Evolutionary conservation across 371 early-diverging fungal genomes (phyloP), one percentile per base, ranked within the genome.

Genomic region (Basidiobolus heterosporus): DNA sequence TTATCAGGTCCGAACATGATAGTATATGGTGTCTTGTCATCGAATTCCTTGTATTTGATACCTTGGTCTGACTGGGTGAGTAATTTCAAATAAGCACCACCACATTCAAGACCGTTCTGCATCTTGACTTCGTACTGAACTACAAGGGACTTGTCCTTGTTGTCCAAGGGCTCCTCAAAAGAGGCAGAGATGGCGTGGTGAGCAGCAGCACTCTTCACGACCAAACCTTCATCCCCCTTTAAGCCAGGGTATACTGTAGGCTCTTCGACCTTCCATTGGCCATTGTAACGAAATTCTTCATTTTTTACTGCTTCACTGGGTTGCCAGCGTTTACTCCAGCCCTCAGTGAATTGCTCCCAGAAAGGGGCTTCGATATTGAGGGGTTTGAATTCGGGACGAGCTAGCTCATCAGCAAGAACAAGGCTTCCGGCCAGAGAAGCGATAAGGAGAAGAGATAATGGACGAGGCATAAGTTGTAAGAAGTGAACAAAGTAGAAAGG

Each of bases 1-100:
- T 78, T 80, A 67, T 97, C 98, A 41, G 98, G 98, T 44, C 85
- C 87, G 64, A 85, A 85, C 86, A 83, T 95, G 69, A 97, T 82
- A 49, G 90, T 90, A 41, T 63, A 62, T 8, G 67, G 65, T 24
- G 57, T 57, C 20, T 59, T 51, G 35, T 58, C 63, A 45, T 82
- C 72, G 48, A 66, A 66, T 47, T 64, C 61, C 30, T 59, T 60
- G 48, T 58, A 60, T 42, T 61, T 58, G 52, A 66, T 60, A 18
- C 56, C 60, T 24, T 68, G 48, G 75, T 62, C 59, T 0, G 57
- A 54, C 35, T 58, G 53, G 3, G 65, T 59, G 44, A 58, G 61
- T 46, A 97, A 76, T 77, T 97, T 97, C 48, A 91, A 60, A 65
- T 97, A 97, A 20, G 93, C 93, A 37, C 98, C 98, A 53, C 93